A percentile compares a stretch with the other conserved stretches of the same genome.
phyloP scores from a whole-genome alignment of 805 yeast species.

The Isabelozyma gotoi region DNA sequence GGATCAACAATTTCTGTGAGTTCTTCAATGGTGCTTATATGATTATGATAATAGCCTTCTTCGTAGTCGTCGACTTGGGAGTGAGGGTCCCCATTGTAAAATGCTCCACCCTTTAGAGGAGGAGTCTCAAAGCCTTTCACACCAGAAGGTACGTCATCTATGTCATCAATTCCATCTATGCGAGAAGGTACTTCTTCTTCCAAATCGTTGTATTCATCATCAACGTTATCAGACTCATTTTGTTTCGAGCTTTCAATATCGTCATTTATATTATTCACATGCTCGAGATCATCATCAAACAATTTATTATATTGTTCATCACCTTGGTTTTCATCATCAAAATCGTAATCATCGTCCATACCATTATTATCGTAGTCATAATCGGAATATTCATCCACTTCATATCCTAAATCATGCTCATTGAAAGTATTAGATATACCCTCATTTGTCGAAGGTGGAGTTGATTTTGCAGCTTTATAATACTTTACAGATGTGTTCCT shows the following conservation, averaged over 20 bases:
- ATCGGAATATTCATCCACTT: constrained; percentile 31
- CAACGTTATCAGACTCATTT: not conserved
- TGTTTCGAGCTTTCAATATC: not conserved
- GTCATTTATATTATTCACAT: constrained; percentile 1
- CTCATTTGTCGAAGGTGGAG: not conserved
- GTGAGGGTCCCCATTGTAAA: not conserved
- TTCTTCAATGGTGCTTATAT: constrained; percentile 2
- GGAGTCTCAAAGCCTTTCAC: too few species aligned
- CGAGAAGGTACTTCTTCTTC: not conserved
- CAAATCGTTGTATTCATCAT: not conserved
- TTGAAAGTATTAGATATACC: constrained; percentile 17
- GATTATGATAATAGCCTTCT: not conserved
- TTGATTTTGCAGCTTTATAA: constrained; percentile 29
- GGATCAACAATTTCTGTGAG: not conserved
- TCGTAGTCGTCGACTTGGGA: not conserved
- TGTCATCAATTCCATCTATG: not conserved
- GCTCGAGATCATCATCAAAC: constrained; percentile 9
- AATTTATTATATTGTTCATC: constrained; percentile 12
- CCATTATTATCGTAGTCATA: constrained; percentile 47
- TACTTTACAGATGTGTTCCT: constrained; percentile 45
- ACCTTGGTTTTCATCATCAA: constrained; percentile 8
- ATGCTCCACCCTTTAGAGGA: too few species aligned
- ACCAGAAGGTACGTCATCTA: not conserved
- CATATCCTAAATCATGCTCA: constrained; percentile 30
- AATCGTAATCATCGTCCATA: constrained; percentile 24